These are phyloP conservation scores for Xylaria sp. DNA, from an alignment of 2,329 filamentous ascomycete genomes.

Conservation along the genomic window DNA sequence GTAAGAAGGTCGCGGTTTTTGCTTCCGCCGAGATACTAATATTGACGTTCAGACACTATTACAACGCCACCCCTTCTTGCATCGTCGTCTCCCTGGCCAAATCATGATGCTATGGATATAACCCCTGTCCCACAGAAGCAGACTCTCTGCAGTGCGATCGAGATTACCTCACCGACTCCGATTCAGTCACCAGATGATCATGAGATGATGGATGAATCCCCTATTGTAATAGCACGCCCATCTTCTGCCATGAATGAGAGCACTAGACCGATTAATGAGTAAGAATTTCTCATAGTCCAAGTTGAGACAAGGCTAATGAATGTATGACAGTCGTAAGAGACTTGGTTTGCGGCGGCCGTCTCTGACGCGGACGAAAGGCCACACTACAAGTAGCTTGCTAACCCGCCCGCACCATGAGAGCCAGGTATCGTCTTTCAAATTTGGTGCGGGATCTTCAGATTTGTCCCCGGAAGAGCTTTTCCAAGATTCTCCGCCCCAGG, in stretches of 20 bases:
- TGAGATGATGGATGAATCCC: conserved; percentile 67
- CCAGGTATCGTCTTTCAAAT: conserved; percentile 78
- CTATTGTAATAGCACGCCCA: conserved; percentile 60
- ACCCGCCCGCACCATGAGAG: conserved; percentile 62
- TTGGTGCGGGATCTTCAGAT: conserved; percentile 67
- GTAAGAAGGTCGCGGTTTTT: conserved; percentile 57
- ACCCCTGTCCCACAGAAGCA: conserved; percentile 91
- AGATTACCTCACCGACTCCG: conserved; percentile 78
- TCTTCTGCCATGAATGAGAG: conserved; percentile 57
- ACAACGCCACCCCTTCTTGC: conserved; percentile 82
- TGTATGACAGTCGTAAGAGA: conserved; percentile 69
- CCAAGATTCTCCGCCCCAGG: conserved; percentile 79
- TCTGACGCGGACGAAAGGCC: conserved; percentile 77
- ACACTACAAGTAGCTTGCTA: conserved; percentile 73
- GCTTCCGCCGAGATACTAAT: conserved; percentile 25
- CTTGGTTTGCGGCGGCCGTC: conserved; percentile 76
- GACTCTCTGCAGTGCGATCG: conserved; percentile 71
- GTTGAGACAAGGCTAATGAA: conserved; percentile 40
- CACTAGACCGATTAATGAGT: conserved; percentile 64
- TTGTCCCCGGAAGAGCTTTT: conserved; percentile 84
- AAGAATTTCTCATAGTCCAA: conserved; percentile 47
- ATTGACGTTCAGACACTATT: conserved; percentile 67
- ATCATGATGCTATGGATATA: conserved; percentile 87
- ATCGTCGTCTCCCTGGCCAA: conserved; percentile 80
- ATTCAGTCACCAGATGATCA: conserved; percentile 57